These are phyloP conservation scores for Yamadazyma atmosphaerica DNA, from an alignment of 1,139 yeast species.

Conservation along the genomic window DNA sequence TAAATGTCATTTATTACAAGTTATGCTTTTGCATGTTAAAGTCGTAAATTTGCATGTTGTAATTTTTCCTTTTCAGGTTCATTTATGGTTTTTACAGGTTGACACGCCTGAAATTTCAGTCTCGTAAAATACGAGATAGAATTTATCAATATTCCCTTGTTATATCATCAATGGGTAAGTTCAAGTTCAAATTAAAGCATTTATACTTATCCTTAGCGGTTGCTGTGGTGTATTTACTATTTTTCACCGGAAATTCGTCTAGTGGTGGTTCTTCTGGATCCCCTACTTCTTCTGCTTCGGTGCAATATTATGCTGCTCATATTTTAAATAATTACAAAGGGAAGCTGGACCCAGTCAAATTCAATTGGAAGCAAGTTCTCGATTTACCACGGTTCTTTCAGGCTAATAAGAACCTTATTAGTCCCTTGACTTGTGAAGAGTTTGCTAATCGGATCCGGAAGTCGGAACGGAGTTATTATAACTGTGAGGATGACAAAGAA, in stretches of 20 bases:
- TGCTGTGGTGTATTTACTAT: neutral
- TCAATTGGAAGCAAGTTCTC: slow-evolving; percentile 16
- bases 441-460: slow-evolving; percentile 14
- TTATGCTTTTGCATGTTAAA: too few relatives aligned
- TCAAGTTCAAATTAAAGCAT: neutral
- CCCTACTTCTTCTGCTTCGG: neutral
- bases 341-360: slow-evolving; percentile 8
- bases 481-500: slow-evolving; percentile 17
- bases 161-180: neutral
- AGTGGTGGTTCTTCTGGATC: neutral
- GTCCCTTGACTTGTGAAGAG: slow-evolving; percentile 14
- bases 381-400: slow-evolving; percentile 10
- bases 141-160: too few relatives aligned
- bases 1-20: neutral
- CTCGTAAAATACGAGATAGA: neutral
- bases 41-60: neutral
- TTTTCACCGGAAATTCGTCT: neutral
- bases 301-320: neutral
- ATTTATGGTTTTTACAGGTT: neutral
- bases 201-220: neutral
- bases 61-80: too few relatives aligned
- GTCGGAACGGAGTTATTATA: slow-evolving; percentile 13
- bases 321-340: slow-evolving; percentile 2
- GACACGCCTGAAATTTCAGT: neutral
- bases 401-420: slow-evolving; percentile 6